Base-by-base conservation (phyloP, 2,329 filamentous ascomycete genomes). In the Cercospora sesami region DNA sequence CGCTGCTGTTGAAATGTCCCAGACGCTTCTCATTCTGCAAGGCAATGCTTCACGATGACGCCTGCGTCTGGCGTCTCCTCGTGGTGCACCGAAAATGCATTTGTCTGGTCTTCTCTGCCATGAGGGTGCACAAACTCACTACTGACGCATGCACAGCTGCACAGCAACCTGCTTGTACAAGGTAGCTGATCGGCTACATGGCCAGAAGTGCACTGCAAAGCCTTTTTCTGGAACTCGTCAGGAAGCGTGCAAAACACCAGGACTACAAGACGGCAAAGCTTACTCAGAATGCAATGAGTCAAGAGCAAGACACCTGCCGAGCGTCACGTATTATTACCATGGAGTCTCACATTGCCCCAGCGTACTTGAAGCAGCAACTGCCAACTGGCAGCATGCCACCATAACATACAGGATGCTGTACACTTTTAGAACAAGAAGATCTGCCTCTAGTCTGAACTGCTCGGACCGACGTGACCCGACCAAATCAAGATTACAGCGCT, bases 391-490 rank as follows among this genome's bases (percentile, higher is more conserved):
- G 45, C 9, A 23, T 26, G 18, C 10, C 4, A 26, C 21, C 18
- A 51, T 21, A 26, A 18, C 8, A 6, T 51, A 21, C 5, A 21
- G 10, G 21, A 23, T 26, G 45, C 45, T 23, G 21, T 23, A 51
- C 21, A 51, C n/a, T 51, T 51, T 23, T 23, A 51, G 45, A 51
- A 51, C 10, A 53, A 53, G 48, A 53, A 53, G 21, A 53, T 26
- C 21, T 53, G 48, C 48, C 48, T 53, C 48, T 53, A 26, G 21
- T 26, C 48, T 53, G 48, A 26, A 53, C 21, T 23, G 48, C 58
- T 60, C 58, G 58, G 58, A 36, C 58, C 58, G 58, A 60, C 18
- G 36, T 16, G 23, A 36, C 28, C 58, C 58, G 58, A 60, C 23
- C 31, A 42, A 39, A 53, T 23, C 23, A 28, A 53, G 21, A 53